These are phyloP conservation scores for Phytophthora cryptogea DNA, from an alignment of 352 stramenopile genomes.

Conservation along the genomic window DNA sequence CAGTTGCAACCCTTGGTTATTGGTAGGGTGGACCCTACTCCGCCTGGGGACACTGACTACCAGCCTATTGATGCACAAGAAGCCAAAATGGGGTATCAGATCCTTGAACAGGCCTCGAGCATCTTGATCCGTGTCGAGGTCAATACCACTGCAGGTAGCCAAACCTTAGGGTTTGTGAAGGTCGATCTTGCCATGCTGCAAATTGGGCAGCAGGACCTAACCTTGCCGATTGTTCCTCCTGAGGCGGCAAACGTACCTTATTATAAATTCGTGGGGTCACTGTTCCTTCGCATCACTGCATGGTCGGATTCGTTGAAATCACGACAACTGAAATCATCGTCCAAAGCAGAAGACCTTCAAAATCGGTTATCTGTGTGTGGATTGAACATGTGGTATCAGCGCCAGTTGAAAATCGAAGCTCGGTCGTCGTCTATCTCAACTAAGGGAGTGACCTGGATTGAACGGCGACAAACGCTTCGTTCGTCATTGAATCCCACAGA, in stretches of 20 bases:
- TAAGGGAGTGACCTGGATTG: conserved; percentile 44
- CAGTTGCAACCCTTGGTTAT: conserved; percentile 30
- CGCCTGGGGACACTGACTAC: conserved; percentile 10
- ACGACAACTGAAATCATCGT: neutral
- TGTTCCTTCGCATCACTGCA: conserved; percentile 41
- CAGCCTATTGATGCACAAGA: conserved; percentile 3
- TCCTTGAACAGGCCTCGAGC: conserved; percentile 43
- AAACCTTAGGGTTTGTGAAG: conserved; percentile 47
- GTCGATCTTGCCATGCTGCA: conserved; percentile 51
- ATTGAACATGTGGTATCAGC: conserved; percentile 44
- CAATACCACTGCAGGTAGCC: neutral
- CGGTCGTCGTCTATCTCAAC: conserved; percentile 8
- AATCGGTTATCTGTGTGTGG: conserved; percentile 17
- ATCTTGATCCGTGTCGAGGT: conserved; percentile 58
- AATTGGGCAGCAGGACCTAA: conserved; percentile 43
- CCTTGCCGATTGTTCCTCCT: conserved; percentile 46
- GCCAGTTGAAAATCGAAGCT: conserved; percentile 17
- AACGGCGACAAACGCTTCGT: conserved; percentile 50
- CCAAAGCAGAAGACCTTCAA: neutral
- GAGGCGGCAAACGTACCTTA: conserved; percentile 39
- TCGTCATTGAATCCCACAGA: conserved; percentile 55
- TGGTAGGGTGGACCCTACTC: conserved; percentile 15
- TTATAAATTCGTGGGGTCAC: conserved; percentile 56
- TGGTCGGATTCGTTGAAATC: neutral
- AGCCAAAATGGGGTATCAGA: conserved; percentile 15